These are phyloP conservation scores for Fusarium sp. DNA, from an alignment of 2,329 filamentous ascomycete species.

Conservation along the genomic window DNA sequence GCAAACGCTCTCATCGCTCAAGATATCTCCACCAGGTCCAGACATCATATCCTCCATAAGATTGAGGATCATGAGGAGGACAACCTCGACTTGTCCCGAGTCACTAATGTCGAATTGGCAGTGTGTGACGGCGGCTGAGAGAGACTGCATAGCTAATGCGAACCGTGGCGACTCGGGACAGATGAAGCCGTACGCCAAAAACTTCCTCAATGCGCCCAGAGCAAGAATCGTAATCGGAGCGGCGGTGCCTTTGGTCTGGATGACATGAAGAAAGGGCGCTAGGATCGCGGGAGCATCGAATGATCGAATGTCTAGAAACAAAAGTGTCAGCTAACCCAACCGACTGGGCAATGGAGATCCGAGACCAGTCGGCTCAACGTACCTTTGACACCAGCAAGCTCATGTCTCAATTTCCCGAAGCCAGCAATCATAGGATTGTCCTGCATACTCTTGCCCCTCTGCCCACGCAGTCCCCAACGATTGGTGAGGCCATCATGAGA, in stretches of 20 bases:
- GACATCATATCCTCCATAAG: constrained; percentile 99
- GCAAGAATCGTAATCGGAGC: constrained; percentile 97
- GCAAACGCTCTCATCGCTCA: constrained; percentile 98
- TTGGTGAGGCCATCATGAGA: constrained; percentile 76
- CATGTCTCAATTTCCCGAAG: constrained; percentile 89
- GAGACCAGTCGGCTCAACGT: constrained; percentile 39
- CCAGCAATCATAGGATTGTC: constrained; percentile 97
- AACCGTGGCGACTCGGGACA: constrained; percentile 88
- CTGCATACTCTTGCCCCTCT: constrained; percentile 97
- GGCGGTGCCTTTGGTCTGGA: constrained; percentile 95
- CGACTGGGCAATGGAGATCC: neutral
- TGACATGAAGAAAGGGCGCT: constrained; percentile 95
- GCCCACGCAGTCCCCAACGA: constrained; percentile 92
- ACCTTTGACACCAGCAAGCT: constrained; percentile 89
- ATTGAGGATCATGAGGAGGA: constrained; percentile 92
- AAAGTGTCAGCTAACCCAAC: constrained; percentile 27
- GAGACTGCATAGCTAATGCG: constrained; percentile 90
- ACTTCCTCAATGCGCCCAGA: constrained; percentile 93
- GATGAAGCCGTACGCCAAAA: constrained; percentile 95
- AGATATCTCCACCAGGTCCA: constrained; percentile 88
- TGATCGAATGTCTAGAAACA: constrained; percentile 79
- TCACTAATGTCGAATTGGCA: constrained; percentile 98
- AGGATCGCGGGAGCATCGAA: constrained; percentile 93
- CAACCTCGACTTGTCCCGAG: constrained; percentile 93
- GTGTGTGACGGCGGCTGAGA: constrained; percentile 96